Base-by-base conservation (phyloP, 768 basidiomycete genomes). In the Suillus hirtellus region DNA sequence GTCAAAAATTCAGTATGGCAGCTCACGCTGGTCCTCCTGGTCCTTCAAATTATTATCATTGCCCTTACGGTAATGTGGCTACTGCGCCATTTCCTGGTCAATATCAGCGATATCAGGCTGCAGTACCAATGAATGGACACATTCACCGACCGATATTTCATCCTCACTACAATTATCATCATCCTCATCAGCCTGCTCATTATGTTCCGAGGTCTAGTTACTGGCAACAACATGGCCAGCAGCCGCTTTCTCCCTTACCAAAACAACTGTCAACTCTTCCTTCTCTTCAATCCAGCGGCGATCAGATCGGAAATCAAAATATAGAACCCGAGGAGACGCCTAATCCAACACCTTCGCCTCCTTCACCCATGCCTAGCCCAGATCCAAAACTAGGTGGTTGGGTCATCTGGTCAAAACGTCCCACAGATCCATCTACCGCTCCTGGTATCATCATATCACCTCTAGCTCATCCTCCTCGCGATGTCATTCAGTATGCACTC, bases 381-480 rank as follows among this genome's bases (percentile, higher is more conserved):
- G 50, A 59, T n/a, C 64, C 60, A 31, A 56, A 31, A 11, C 31
- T 52, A 40, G 75, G 68, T 11, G 75, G 76, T 43, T 90, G 84
- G 76, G 88, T 85, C 5, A 83, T 92, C 43, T 92, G 89, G 89
- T 89, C 90, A 0, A 82, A 82, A n/a, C 83, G 89, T 31, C 90
- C 90, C 0, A 75, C 79, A 2, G 77, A 90, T 70, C 90, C 90
- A 0, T 76, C 82, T 3, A 72, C 75, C 52, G 90, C 90, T 0
- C 89, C 89, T 1, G 84, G 86, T 4, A 84, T 92, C 63, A 90
- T 92, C 66, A 88, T 92, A 34, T 90, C 89, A 1, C 81, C 86
- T 0, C 74, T 70, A 24, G 87, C 89, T 3, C 78, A 80, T 43
- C 90, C 90, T 4, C 89, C 90, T 35, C 78, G 77, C 2, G 76